Conservation (phyloP, 306 rosid genomes). For the Pyrus betulifolia region DNA sequence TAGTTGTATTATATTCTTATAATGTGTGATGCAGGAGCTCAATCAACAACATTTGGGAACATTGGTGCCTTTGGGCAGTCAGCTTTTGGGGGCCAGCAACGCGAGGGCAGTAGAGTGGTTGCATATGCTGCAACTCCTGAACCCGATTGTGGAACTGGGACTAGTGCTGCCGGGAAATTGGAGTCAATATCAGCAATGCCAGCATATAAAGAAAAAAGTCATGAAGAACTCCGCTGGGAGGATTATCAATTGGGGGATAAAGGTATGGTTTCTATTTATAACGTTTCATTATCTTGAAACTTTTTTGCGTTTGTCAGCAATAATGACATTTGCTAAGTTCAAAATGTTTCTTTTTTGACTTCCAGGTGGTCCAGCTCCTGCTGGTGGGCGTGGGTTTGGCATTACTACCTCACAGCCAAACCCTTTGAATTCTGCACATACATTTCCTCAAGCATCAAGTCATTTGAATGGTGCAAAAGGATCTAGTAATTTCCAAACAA, state of each 20-base stretch:
- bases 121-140: slow-evolving; percentile 64
- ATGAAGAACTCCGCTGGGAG: slow-evolving; percentile 96
- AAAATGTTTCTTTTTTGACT: not conserved
- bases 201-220: slow-evolving; percentile 79
- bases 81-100: slow-evolving; percentile 54
- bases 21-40: slow-evolving; percentile 44
- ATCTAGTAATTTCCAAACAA: too few species aligned
- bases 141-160: slow-evolving; percentile 44
- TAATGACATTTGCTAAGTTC: not conserved
- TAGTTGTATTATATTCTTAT: not conserved
- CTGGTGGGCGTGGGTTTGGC: slow-evolving; percentile 47
- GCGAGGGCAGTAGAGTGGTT: slow-evolving; percentile 77
- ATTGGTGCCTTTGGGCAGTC: slow-evolving; percentile 43
- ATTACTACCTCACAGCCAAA: slow-evolving; percentile 46
- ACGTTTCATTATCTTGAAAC: not conserved
- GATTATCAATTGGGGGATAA: slow-evolving; percentile 91
- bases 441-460: slow-evolving; percentile 60
- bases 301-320: not conserved
- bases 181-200: slow-evolving; percentile 97
- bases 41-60: slow-evolving; percentile 59
- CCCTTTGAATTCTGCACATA: slow-evolving; percentile 38
- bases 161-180: slow-evolving; percentile 50
- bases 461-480: too few species aligned
- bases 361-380: slow-evolving; percentile 77
- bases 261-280: slow-evolving; percentile 25